Conservation (phyloP, 768 basidiomycete species). For the Lentinula raphanica region DNA sequence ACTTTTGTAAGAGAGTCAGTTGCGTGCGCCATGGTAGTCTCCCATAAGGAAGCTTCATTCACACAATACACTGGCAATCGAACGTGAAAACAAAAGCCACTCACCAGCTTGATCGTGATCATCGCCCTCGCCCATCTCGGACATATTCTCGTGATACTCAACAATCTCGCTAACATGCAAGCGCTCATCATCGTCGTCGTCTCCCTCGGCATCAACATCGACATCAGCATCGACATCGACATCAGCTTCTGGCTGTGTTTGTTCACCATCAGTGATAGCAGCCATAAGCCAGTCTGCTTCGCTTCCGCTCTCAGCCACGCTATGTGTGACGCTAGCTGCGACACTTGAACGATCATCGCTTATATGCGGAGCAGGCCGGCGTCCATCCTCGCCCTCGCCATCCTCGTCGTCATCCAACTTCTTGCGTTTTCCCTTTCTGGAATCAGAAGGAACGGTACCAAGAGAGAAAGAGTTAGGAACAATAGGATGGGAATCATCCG, state of each 20-base stretch:
- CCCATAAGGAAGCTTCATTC: conserved; percentile 41
- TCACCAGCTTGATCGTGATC: conserved; percentile 45
- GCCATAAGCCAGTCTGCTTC: conserved; percentile 89
- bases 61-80: conserved; percentile 33
- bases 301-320: conserved; percentile 68
- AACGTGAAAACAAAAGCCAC: conserved; percentile 32
- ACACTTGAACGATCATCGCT: conserved; percentile 56
- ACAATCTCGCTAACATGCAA: conserved; percentile 32
- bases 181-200: conserved; percentile 40
- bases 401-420: conserved; percentile 84
- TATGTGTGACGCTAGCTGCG: conserved; percentile 55
- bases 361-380: conserved; percentile 53
- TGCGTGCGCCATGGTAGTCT: conserved; percentile 47
- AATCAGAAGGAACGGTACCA: conserved; percentile 46
- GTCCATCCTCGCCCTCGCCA: conserved; percentile 69
- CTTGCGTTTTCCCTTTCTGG: conserved; percentile 80
- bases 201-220: conserved; percentile 30
- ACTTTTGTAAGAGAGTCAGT: conserved; percentile 46
- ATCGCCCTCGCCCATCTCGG: conserved; percentile 26
- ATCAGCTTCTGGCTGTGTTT: conserved; percentile 34
- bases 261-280: conserved; percentile 72
- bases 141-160: conserved; percentile 28
- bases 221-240: no score
- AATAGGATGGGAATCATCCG: conserved; percentile 75
- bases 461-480: conserved; percentile 53